Percentiles rank a stretch among this genome's conserved stretches.
phyloP scores from a whole-genome alignment of 2,329 filamentous ascomycete species.

The Ilyonectria destructans region DNA sequence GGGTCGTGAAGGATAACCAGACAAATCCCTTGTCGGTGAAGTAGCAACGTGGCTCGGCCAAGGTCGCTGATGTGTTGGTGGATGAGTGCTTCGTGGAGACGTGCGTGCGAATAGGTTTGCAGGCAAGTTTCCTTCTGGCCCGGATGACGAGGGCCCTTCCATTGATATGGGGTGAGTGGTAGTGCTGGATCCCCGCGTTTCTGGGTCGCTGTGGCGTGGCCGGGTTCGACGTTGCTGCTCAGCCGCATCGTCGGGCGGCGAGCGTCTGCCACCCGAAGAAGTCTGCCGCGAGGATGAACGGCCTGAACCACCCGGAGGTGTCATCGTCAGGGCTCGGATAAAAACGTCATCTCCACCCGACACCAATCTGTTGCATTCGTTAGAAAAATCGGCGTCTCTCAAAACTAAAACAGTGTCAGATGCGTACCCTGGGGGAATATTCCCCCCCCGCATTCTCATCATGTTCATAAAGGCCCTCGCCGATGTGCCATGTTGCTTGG shows the following conservation, averaged over 20 bases:
- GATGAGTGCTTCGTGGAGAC: not conserved
- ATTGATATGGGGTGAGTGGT: conserved; percentile 9
- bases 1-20: conserved; percentile 18
- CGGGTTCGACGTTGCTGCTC: conserved; percentile 52
- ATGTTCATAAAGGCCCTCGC: conserved; percentile 52
- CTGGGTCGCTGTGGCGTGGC: conserved; percentile 44
- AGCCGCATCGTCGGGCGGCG: conserved; percentile 48
- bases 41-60: conserved; percentile 1
- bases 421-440: conserved; percentile 45
- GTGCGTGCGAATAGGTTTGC: not conserved
- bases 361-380: conserved; percentile 33
- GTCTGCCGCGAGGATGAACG: conserved; percentile 35
- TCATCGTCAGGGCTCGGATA: conserved; percentile 25
- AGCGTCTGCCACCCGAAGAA: conserved; percentile 44
- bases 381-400: conserved; percentile 20
- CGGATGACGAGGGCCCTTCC: conserved; percentile 1
- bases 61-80: not conserved
- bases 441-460: conserved; percentile 49
- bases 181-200: conserved; percentile 20
- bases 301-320: conserved; percentile 29
- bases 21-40: conserved; percentile 4
- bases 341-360: conserved; percentile 42
- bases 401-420: not conserved
- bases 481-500: conserved; percentile 42
- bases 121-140: conserved; percentile 1